Base-by-base conservation (phyloP, 1,139 yeast genomes). In the Petasospora fabianii region DNA sequence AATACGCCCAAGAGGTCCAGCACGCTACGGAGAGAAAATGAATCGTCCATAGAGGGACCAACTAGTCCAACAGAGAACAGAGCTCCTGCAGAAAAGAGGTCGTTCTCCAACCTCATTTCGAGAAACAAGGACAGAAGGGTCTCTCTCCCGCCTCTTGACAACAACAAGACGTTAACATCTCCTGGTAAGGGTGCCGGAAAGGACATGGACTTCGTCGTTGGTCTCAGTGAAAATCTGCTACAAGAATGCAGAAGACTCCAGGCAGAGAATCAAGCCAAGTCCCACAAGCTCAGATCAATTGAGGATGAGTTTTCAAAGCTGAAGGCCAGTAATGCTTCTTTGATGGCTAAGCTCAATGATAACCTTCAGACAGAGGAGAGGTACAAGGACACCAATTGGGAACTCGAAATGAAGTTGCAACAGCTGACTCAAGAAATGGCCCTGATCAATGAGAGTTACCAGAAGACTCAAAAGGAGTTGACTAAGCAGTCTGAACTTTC, bases 161-260 rank as follows among this genome's bases (percentile, higher is more conserved):
- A 39, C 39, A 36, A 49, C 44, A 39, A 54, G 48, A 44, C 59
- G 21, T 42, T 60, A 40, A 34, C 54, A 30, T 18, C 49, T 32
- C 43, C 47, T 3, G 21, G 39, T 1, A 44, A 56, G 49, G 46
- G 51, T 43, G 33, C 47, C 17, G 58, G 60, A 20, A 76, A 79
- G 51, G 92, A 86, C 49, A 77, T 85, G 66, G 78, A 81, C 51
- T 87, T 87, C 59, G 86, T 85, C 5, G 84, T 88, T 39, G 94
- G 87, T 2, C 65, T 88, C 46, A 84, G 94, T 60, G 95, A 87
- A 55, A 83, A 81, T 39, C 66, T 88, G 44, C 69, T 88, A 21
- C 68, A 74, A 20, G 95, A 88, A 62, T 86, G 96, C 55, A 75
- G 97, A 49, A 70, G 83, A 46, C 69, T 87, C 41, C 84, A 80